phyloP scores from a whole-genome alignment of 148 eudicot genomes.

The Dianthus caryophyllus region DNA sequence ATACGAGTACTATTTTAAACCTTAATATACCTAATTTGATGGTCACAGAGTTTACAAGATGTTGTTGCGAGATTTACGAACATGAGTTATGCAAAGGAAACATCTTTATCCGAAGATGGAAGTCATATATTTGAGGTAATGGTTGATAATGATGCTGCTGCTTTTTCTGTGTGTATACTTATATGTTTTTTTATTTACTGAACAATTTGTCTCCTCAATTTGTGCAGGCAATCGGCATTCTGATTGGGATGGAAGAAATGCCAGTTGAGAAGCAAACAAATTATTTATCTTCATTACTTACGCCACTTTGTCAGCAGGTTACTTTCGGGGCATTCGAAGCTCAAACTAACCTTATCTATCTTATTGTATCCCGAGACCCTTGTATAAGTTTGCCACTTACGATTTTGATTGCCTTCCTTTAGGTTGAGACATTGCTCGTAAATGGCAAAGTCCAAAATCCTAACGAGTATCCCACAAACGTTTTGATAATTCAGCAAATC shows the following conservation, averaged over 20 bases:
- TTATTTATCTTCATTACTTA: slow-evolving; percentile 75
- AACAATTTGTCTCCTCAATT: slow-evolving; percentile 7
- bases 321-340: slow-evolving; percentile 1
- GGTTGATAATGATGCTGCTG: too few relatives aligned
- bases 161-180: neutral
- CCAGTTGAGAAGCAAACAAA: slow-evolving; percentile 73
- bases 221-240: slow-evolving; percentile 81
- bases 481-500: slow-evolving; percentile 66
- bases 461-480: slow-evolving; percentile 49
- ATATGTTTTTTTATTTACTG: neutral
- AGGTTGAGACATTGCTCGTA: slow-evolving; percentile 67
- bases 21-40: slow-evolving; percentile 17
- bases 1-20: neutral
- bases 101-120: slow-evolving; percentile 80
- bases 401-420: slow-evolving; percentile 21
- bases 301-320: slow-evolving; percentile 96
- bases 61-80: slow-evolving; percentile 71
- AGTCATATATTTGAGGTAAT: slow-evolving; percentile 91
- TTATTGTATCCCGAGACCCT: neutral
- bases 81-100: slow-evolving; percentile 45
- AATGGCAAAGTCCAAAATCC: slow-evolving; percentile 50
- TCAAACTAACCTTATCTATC: neutral
- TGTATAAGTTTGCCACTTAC: neutral
- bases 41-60: slow-evolving; percentile 78
- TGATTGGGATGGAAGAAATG: slow-evolving; percentile 96